phyloP scores from a whole-genome alignment of 495 filamentous ascomycete species.

The Pyrenopolyporus hunteri region DNA sequence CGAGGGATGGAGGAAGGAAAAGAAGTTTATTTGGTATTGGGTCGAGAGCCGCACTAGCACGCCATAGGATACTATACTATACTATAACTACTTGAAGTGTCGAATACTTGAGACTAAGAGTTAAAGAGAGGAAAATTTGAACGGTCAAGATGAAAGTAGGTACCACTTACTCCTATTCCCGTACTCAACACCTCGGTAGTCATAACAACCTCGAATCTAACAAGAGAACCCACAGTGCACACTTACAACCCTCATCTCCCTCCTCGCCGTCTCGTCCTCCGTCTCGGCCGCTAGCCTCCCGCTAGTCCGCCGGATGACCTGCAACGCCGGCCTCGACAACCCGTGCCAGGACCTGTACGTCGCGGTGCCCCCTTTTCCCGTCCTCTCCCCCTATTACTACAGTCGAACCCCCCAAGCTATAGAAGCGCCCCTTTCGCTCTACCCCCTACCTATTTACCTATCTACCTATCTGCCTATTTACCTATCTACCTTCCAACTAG shows the following conservation, averaged over 20 bases:
- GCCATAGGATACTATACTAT: neutral
- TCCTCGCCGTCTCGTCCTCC: neutral
- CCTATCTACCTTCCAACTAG: too few relatives aligned
- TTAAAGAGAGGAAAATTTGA: too few relatives aligned
- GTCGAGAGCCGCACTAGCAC: neutral
- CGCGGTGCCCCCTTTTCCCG: neutral
- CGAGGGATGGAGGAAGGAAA: too few relatives aligned
- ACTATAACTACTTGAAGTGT: neutral
- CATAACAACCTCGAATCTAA: too few relatives aligned
- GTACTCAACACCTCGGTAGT: too few relatives aligned
- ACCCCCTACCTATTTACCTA: too few relatives aligned
- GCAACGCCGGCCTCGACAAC: slow-evolving; percentile 29
- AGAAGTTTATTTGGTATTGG: too few relatives aligned
- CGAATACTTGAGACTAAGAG: too few relatives aligned
- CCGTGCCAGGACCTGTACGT: slow-evolving; percentile 26
- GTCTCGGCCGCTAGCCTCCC: neutral
- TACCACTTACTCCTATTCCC: neutral
- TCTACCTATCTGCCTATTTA: too few relatives aligned
- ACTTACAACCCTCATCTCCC: neutral
- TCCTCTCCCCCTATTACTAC: neutral
- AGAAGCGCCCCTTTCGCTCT: too few relatives aligned
- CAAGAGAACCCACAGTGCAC: slow-evolving; percentile 3
- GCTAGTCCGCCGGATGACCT: slow-evolving; percentile 17
- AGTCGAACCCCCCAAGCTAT: too few relatives aligned
- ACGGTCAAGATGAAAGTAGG: neutral